A percentile compares a stretch with the other conserved stretches of the same genome.
Conservation (phyloP, 345 rosid genomes). For the Crucihimalaya himalaica region DNA sequence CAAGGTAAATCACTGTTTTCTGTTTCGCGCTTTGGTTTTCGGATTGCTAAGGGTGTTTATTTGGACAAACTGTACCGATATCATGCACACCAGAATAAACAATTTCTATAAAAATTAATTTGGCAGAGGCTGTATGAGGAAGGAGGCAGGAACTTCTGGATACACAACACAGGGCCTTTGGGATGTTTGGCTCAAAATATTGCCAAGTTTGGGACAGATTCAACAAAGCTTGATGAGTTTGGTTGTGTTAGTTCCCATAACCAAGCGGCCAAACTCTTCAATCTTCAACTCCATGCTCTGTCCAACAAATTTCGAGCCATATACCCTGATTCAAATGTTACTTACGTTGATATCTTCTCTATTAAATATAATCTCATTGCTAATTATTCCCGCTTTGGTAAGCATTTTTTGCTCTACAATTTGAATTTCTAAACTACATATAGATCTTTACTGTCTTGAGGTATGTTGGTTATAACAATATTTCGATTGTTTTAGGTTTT, state of each 20-base stretch:
- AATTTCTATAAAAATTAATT: not conserved
- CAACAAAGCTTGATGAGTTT: slow-evolving; percentile 75
- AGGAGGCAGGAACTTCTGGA: slow-evolving; percentile 92
- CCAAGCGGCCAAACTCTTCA: slow-evolving; percentile 84
- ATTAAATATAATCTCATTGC: slow-evolving; percentile 73
- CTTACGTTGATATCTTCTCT: slow-evolving; percentile 75
- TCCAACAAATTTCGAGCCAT: slow-evolving; percentile 67
- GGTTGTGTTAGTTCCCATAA: slow-evolving; percentile 84
- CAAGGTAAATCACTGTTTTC: slow-evolving; percentile 40
- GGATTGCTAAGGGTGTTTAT: not conserved
- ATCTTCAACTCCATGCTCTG: slow-evolving; percentile 86
- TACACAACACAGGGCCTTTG: slow-evolving; percentile 93
- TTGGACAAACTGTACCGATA: not conserved
- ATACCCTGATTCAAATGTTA: slow-evolving; percentile 61
- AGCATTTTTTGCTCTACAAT: not conserved
- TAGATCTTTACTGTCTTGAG: not conserved
- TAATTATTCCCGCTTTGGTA: slow-evolving; percentile 77
- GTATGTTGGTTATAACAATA: slow-evolving; percentile 6
- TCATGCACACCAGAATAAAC: not conserved
- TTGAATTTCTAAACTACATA: not conserved
- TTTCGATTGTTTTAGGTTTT: slow-evolving; percentile 57
- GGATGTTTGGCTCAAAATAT: slow-evolving; percentile 94
- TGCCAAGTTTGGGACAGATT: slow-evolving; percentile 80
- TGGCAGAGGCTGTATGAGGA: slow-evolving; percentile 69
- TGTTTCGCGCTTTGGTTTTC: not conserved